Conservation (phyloP, 768 basidiomycete genomes). For the Auriscalpium vulgare region DNA sequence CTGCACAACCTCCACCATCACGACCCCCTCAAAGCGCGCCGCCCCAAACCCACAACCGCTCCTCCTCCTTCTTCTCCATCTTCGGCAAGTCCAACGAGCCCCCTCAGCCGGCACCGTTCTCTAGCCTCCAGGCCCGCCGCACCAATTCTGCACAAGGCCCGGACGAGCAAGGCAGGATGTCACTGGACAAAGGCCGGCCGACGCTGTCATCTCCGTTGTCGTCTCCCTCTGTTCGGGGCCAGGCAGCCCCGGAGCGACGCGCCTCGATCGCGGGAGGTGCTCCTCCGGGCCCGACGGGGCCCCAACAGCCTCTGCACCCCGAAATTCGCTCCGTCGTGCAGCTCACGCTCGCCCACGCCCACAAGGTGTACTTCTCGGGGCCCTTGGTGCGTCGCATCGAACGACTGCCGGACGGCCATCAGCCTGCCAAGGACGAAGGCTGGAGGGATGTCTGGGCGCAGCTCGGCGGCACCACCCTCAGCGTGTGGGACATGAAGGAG, state of each 20-base stretch:
- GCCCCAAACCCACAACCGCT: slow-evolving; percentile 35
- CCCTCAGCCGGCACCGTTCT: slow-evolving; percentile 9
- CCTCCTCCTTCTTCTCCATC: slow-evolving; percentile 64
- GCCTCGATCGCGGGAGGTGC: neutral
- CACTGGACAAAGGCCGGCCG: neutral
- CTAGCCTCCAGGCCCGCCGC: slow-evolving; percentile 16
- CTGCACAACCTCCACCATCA: neutral
- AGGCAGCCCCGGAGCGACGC: neutral
- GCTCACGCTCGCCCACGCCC: slow-evolving; percentile 66
- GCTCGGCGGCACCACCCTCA: slow-evolving; percentile 81
- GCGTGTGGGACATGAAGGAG: slow-evolving; percentile 87
- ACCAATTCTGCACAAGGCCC: neutral
- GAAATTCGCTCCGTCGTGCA: slow-evolving; percentile 78
- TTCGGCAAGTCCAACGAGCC: slow-evolving; percentile 29
- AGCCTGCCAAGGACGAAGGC: slow-evolving; percentile 61
- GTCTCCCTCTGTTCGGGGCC: neutral
- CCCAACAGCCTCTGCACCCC: slow-evolving; percentile 48
- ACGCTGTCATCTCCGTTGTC: neutral
- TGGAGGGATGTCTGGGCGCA: slow-evolving; percentile 89
- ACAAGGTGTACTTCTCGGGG: slow-evolving; percentile 84
- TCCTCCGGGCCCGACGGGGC: slow-evolving; percentile 8
- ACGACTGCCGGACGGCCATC: slow-evolving; percentile 68
- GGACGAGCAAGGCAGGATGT: slow-evolving; percentile 9
- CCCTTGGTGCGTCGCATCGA: slow-evolving; percentile 72
- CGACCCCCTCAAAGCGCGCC: slow-evolving; percentile 15